Evolutionary conservation across 2,329 filamentous ascomycete genomes (phyloP).

Genomic region (Fusarium euwallaceae): DNA sequence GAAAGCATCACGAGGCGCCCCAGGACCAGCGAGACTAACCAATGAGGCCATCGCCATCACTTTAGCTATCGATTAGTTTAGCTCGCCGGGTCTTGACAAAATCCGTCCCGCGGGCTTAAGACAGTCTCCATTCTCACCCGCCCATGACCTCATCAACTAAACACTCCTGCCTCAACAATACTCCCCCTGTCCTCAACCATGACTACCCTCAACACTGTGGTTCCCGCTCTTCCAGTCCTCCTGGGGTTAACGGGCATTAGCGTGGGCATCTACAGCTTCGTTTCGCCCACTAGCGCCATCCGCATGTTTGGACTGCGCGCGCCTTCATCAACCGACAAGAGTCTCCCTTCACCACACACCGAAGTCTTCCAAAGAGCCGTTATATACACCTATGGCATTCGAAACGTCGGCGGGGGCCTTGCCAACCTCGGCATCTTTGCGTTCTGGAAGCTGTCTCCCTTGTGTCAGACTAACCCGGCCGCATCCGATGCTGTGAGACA

Average conservation of each 20-base stretch:
- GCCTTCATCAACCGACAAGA: background rate
- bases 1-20: background rate
- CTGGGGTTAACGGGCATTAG: conserved; percentile 22
- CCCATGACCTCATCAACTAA: background rate
- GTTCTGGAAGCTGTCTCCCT: conserved; percentile 31
- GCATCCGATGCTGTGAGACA: conserved; percentile 8
- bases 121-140: background rate
- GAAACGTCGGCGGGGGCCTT: conserved; percentile 20
- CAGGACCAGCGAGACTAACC: background rate
- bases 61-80: background rate
- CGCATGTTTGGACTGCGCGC: conserved; percentile 18
- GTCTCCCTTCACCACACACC: background rate
- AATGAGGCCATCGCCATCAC: background rate
- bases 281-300: conserved; percentile 24
- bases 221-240: conserved; percentile 24
- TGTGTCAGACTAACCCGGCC: conserved; percentile 17
- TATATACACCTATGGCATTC: conserved; percentile 25
- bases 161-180: background rate
- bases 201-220: conserved; percentile 4
- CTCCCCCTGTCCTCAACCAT: background rate
- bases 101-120: background rate
- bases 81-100: background rate
- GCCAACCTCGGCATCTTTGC: conserved; percentile 27
- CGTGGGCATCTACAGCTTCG: conserved; percentile 35
- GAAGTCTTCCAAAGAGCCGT: conserved; percentile 27